Conservation (phyloP, 805 yeast species). For the Brettanomyces sp. region DNA sequence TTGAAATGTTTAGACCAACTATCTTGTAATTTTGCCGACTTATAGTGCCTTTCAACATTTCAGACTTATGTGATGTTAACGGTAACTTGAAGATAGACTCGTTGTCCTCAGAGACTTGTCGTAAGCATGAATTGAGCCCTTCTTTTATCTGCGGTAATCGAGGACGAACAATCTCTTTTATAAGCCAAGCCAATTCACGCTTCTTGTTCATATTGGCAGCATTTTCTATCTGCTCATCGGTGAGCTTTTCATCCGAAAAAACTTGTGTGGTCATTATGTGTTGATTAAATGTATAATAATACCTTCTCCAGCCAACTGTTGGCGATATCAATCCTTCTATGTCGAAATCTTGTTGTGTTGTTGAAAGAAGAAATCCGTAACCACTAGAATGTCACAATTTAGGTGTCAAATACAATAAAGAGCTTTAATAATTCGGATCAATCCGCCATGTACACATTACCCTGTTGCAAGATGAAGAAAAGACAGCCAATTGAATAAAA, state of each 20-base stretch:
- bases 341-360: no score
- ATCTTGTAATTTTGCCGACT: constrained; percentile 47
- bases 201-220: constrained; percentile 6
- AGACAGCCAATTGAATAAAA: no score
- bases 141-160: constrained; percentile 39
- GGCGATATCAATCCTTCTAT: no score
- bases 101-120: constrained; percentile 27
- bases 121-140: constrained; percentile 31
- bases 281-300: not conserved
- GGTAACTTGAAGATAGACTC: constrained; percentile 45
- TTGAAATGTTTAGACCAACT: constrained; percentile 33
- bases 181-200: constrained; percentile 37
- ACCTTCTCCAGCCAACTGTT: no score
- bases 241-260: constrained; percentile 5
- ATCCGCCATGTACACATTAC: no score
- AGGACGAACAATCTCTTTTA: constrained; percentile 36
- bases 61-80: constrained; percentile 43
- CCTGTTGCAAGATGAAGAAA: no score
- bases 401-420: no score
- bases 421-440: no score
- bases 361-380: no score
- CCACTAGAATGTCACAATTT: no score
- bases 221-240: constrained; percentile 3
- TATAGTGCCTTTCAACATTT: constrained; percentile 50
- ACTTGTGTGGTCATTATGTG: constrained; percentile 17